Conservation (phyloP, 352 stramenopile genomes). For the Phytophthora macrochlamydospora region DNA sequence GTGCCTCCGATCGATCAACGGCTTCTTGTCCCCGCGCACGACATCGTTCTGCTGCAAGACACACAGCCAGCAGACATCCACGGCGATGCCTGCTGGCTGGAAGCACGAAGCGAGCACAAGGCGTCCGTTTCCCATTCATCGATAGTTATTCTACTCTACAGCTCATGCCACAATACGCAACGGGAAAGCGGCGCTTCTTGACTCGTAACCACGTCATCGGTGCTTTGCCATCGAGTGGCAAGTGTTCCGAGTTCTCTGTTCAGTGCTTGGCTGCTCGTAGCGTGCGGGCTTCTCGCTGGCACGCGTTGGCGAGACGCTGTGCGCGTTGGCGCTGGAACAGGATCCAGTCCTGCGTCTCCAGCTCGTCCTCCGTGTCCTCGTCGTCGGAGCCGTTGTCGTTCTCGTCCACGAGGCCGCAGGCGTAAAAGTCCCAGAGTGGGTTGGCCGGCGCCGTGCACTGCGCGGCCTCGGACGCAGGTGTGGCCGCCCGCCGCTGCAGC, state of each 20-base stretch:
- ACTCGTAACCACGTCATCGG: no score
- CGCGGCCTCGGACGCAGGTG: constrained; percentile 2
- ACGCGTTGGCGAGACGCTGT: constrained; percentile 49
- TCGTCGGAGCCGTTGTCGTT: constrained; percentile 41
- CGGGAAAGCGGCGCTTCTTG: not conserved
- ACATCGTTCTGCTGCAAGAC: not conserved
- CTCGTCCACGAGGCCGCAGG: constrained; percentile 58
- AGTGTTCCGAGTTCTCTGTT: not conserved
- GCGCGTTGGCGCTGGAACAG: constrained; percentile 61
- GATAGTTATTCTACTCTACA: constrained; percentile 40
- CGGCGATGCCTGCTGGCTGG: not conserved
- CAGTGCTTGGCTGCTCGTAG: constrained; percentile 26
- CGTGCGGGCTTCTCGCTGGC: constrained; percentile 38
- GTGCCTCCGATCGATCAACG: not conserved
- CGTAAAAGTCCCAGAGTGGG: constrained; percentile 66
- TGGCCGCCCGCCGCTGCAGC: constrained; percentile 19
- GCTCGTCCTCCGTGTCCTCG: constrained; percentile 68
- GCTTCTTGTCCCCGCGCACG: not conserved
- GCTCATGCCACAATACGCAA: constrained; percentile 26
- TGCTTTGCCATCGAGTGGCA: no score
- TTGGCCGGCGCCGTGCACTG: constrained; percentile 16
- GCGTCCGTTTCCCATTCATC: constrained; percentile 23
- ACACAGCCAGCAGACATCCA: no score
- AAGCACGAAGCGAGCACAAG: constrained; percentile 7
- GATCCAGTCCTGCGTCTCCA: constrained; percentile 60